Percentiles rank a stretch among this genome's conserved stretches.
phyloP scores from a whole-genome alignment of 192 early-diverging fungal genomes.

The Cladochytrium replicatum region DNA sequence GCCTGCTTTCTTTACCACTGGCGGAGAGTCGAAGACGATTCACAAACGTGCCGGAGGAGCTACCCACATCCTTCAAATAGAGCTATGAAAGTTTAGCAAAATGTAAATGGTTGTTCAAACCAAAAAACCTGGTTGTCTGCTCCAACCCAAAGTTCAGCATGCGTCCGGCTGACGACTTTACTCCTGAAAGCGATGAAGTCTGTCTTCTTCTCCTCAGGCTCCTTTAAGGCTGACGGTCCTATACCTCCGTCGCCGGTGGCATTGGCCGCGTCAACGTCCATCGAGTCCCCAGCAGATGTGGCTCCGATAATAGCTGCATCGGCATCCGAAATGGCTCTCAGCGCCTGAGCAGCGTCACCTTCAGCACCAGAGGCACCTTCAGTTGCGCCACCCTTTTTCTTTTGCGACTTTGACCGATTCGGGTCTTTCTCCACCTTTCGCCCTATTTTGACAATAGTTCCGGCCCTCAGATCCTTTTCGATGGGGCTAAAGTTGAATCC shows the following conservation, averaged over 20 bases:
- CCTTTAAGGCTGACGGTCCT: not conserved
- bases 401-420: slow-evolving; percentile 1
- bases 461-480: slow-evolving; percentile 6
- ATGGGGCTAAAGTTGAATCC: slow-evolving; percentile 11
- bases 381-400: slow-evolving; percentile 7
- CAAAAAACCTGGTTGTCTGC: slow-evolving; percentile 29
- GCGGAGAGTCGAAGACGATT: slow-evolving; percentile 78
- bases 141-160: slow-evolving; percentile 74
- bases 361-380: slow-evolving; percentile 13
- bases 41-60: slow-evolving; percentile 78
- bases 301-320: slow-evolving; percentile 1
- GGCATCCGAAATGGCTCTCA: no score
- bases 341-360: no score
- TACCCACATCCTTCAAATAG: slow-evolving; percentile 81
- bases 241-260: not conserved
- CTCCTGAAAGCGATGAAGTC: slow-evolving; percentile 16
- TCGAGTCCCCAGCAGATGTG: slow-evolving; percentile 3
- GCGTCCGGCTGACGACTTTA: slow-evolving; percentile 83
- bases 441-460: slow-evolving; percentile 8
- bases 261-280: not conserved
- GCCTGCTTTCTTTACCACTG: slow-evolving; percentile 60
- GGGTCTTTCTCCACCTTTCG: slow-evolving; percentile 15
- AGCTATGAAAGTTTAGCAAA: slow-evolving; percentile 38
- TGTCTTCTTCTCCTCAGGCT: not conserved
- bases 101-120: not conserved